phyloP scores from a whole-genome alignment of 129 eudicot genomes.

The Chrysanthemum seticuspe region DNA sequence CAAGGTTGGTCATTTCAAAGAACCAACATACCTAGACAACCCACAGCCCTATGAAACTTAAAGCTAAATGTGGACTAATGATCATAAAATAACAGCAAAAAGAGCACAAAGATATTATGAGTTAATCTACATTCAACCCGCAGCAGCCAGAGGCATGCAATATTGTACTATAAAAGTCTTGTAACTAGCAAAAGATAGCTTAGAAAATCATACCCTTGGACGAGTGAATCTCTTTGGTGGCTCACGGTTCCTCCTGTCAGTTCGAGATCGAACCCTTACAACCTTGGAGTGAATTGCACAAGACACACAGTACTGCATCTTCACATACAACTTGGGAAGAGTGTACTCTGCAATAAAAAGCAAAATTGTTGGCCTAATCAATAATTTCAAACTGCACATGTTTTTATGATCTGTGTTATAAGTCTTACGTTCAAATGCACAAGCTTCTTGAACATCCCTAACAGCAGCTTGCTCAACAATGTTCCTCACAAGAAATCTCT shows the following conservation, averaged over 20 bases:
- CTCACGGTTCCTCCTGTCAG: constrained; percentile 83
- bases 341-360: constrained; percentile 42
- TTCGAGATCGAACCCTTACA: constrained; percentile 64
- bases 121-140: background rate
- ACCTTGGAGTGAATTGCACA: constrained; percentile 90
- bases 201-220: constrained; percentile 51
- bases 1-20: background rate
- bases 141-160: background rate
- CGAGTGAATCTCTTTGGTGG: constrained; percentile 80
- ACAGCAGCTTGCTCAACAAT: constrained; percentile 88
- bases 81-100: background rate
- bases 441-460: constrained; percentile 84
- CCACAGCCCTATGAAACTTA: background rate
- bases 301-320: constrained; percentile 76
- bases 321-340: constrained; percentile 74
- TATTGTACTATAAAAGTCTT: background rate
- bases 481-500: constrained; percentile 89
- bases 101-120: background rate
- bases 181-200: background rate
- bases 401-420: background rate
- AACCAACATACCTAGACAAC: background rate
- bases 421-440: constrained; percentile 64
- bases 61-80: background rate
- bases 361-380: background rate
- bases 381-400: background rate